A percentile compares a stretch with the other conserved stretches of the same genome.
Conservation (phyloP, 768 basidiomycete species). For the Agaricus sinodeliciosus region DNA sequence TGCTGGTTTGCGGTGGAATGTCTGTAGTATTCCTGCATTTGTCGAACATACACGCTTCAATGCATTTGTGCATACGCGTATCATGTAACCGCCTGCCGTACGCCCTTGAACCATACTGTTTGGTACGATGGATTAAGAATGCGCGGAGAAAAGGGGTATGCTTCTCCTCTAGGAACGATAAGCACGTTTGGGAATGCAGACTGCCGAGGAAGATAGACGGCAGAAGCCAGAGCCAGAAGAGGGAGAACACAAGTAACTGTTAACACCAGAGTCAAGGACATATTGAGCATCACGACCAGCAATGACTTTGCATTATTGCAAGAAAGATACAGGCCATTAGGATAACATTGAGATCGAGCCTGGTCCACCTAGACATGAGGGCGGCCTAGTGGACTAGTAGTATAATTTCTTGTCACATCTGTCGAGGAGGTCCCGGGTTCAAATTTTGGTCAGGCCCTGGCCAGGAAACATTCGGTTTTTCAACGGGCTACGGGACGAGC, state of each 20-base stretch:
- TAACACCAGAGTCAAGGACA: constrained; percentile 15
- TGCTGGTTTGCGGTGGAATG: background rate
- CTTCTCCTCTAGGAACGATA: background rate
- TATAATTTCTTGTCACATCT: constrained; percentile 1
- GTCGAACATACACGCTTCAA: background rate
- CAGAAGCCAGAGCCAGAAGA: constrained; percentile 17
- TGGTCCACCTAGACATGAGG: background rate
- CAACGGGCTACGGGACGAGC: too few relatives aligned
- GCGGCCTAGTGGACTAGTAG: constrained; percentile 2
- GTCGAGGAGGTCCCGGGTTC: constrained; percentile 80
- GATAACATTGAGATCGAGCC: too few relatives aligned
- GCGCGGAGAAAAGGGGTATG: background rate
- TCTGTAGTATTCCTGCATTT: constrained; percentile 7
- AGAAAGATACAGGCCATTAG: too few relatives aligned
- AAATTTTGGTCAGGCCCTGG: constrained; percentile 71
- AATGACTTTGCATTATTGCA: constrained; percentile 8
- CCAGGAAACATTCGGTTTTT: too few relatives aligned
- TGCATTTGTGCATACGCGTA: background rate
- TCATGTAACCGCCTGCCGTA: background rate
- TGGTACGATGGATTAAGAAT: background rate
- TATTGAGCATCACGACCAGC: constrained; percentile 28
- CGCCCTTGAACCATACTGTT: background rate
- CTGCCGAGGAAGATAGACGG: constrained; percentile 24
- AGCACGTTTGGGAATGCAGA: constrained; percentile 12
- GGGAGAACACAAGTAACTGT: constrained; percentile 18